phyloP scores from a whole-genome alignment of 2,329 filamentous ascomycete species.

The Beauveria scarabaeidicola region DNA sequence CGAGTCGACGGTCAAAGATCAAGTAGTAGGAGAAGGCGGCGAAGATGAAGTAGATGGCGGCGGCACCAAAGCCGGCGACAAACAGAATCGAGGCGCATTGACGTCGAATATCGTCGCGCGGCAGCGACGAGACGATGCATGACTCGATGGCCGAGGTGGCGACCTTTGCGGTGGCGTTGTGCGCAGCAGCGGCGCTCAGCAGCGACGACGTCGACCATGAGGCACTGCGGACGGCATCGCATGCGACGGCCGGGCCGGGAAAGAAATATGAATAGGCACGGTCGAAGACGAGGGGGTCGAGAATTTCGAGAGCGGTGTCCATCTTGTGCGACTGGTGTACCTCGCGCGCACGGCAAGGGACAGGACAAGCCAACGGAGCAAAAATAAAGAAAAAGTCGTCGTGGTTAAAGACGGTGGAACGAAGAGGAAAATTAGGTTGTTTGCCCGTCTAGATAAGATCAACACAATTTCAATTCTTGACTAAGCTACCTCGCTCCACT shows the following conservation, averaged over 20 bases:
- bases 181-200: background rate
- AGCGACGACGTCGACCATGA: slow-evolving; percentile 9
- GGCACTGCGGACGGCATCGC: slow-evolving; percentile 8
- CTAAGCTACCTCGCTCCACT: slow-evolving; percentile 4
- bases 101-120: slow-evolving; percentile 33
- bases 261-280: slow-evolving; percentile 31
- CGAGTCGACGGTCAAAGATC: slow-evolving; percentile 42
- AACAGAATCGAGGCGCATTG: slow-evolving; percentile 30
- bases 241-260: slow-evolving; percentile 18
- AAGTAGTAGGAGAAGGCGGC: slow-evolving; percentile 65
- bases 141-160: slow-evolving; percentile 29
- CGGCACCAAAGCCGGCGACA: slow-evolving; percentile 31
- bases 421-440: background rate
- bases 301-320: slow-evolving; percentile 32
- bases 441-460: slow-evolving; percentile 1
- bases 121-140: slow-evolving; percentile 36
- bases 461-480: slow-evolving; percentile 3
- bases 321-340: slow-evolving; percentile 18
- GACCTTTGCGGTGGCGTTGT: slow-evolving; percentile 7
- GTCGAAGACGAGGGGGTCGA: slow-evolving; percentile 33
- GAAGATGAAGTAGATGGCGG: slow-evolving; percentile 53
- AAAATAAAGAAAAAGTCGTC: background rate
- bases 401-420: background rate
- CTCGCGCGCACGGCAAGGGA: slow-evolving; percentile 2
- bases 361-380: background rate